Evolutionary conservation across 805 yeast genomes (phyloP).

Genomic region (Diddensiella caesifluorescens): DNA sequence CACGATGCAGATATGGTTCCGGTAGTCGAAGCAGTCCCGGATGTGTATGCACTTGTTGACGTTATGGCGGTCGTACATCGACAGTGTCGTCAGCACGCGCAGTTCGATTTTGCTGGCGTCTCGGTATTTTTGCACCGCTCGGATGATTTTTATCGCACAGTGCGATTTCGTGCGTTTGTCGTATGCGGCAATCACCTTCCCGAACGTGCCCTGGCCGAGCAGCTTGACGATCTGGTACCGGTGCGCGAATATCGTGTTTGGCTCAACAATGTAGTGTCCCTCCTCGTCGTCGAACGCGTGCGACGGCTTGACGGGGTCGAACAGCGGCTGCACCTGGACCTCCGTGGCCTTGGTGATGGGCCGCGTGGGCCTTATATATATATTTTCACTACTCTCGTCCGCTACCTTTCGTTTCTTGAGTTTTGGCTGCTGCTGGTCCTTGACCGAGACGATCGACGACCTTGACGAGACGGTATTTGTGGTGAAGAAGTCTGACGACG

Average conservation of each 20-base stretch:
- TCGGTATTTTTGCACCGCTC: conserved; percentile 88
- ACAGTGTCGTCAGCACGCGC: conserved; percentile 69
- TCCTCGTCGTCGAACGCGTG: conserved; percentile 31
- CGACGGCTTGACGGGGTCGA: conserved; percentile 19
- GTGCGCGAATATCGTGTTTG: conserved; percentile 44
- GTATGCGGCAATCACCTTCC: conserved; percentile 79
- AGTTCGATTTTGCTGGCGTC: conserved; percentile 94
- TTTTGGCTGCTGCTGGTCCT: neutral
- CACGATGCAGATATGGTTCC: conserved; percentile 91
- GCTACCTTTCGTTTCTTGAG: neutral
- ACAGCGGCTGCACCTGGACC: conserved; percentile 25
- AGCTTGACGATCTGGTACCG: conserved; percentile 62
- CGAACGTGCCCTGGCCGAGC: conserved; percentile 90
- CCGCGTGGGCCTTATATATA: conserved; percentile 18
- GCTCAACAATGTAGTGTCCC: conserved; percentile 29
- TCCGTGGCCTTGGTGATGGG: conserved; percentile 29
- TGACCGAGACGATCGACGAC: neutral
- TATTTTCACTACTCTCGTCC: neutral
- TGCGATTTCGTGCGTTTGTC: conserved; percentile 54
- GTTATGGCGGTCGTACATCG: conserved; percentile 63
- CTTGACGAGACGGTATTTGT: neutral
- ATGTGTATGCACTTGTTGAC: conserved; percentile 76
- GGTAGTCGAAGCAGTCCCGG: conserved; percentile 83
- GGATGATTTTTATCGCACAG: conserved; percentile 88
- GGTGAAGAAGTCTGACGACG: conserved; percentile 2